Evolutionary conservation across 768 basidiomycete species (phyloP).

Genomic region (Russula virescens): DNA sequence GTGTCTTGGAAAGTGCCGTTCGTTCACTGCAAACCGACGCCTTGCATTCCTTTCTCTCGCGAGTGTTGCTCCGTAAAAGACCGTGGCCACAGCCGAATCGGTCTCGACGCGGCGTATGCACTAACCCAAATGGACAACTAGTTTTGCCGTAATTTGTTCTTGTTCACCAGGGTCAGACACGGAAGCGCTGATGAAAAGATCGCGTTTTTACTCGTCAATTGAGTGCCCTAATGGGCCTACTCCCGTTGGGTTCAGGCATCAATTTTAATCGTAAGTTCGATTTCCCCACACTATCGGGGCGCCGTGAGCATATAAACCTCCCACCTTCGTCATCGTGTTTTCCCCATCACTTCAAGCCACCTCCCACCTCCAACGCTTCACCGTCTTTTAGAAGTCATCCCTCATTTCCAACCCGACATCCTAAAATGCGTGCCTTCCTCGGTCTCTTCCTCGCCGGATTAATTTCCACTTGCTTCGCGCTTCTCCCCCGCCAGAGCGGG

Average conservation of each 20-base stretch:
- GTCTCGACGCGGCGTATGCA: no score
- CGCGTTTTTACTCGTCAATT: neutral
- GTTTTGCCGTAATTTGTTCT: no score
- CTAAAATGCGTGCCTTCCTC: constrained; percentile 51
- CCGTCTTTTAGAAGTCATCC: neutral
- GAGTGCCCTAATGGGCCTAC: neutral
- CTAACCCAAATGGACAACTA: no score
- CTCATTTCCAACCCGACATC: constrained; percentile 8
- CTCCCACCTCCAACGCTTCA: neutral
- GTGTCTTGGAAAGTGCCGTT: constrained; percentile 15
- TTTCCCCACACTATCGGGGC: constrained; percentile 24
- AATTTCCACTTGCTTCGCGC: constrained; percentile 32
- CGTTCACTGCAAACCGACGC: constrained; percentile 2
- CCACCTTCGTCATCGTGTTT: neutral
- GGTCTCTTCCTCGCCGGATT: constrained; percentile 35
- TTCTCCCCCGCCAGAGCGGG: constrained; percentile 20
- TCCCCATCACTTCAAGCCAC: neutral
- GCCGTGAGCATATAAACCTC: constrained; percentile 3
- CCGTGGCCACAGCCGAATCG: neutral
- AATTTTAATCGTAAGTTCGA: constrained; percentile 17
- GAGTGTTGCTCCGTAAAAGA: neutral
- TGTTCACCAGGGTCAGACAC: no score
- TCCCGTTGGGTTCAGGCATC: neutral
- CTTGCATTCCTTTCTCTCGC: neutral
- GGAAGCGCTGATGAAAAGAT: neutral